These are phyloP conservation scores for Solanum arcanum DNA, from an alignment of 257 asterid species.

Conservation along the genomic window DNA sequence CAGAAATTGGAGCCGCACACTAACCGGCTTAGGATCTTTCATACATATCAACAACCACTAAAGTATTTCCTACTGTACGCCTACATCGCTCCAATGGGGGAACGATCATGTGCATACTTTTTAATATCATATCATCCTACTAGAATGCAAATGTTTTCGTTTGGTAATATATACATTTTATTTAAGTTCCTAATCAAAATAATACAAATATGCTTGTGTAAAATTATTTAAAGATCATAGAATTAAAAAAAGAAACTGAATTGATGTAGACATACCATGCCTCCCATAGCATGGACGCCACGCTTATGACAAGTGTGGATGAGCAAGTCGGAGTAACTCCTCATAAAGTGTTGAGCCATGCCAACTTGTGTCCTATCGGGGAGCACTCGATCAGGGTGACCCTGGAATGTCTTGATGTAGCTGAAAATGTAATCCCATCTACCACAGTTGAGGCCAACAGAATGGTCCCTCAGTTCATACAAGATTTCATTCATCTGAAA, in stretches of 20 bases:
- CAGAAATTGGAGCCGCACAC: neutral
- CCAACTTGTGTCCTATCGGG: conserved; percentile 89
- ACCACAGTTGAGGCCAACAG: conserved; percentile 84
- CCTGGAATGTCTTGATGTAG: conserved; percentile 89
- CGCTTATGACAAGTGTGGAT: conserved; percentile 80
- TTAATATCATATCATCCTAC: neutral
- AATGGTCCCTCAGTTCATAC: conserved; percentile 70
- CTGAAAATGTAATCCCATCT: conserved; percentile 98
- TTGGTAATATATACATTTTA: neutral
- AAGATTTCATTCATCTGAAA: conserved; percentile 93
- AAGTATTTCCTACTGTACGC: neutral
- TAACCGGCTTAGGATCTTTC: neutral
- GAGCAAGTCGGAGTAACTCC: conserved; percentile 80
- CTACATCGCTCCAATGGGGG: neutral
- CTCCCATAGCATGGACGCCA: conserved; percentile 98
- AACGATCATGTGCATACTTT: neutral
- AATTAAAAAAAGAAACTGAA: neutral
- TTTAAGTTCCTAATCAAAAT: neutral
- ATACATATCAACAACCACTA: neutral
- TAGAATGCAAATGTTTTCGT: neutral
- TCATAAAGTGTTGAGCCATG: conserved; percentile 90
- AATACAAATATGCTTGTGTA: neutral
- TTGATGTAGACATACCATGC: conserved; percentile 42
- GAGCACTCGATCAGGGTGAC: conserved; percentile 72
- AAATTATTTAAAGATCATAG: neutral